A percentile compares a stretch with the other conserved stretches of the same genome.
These are phyloP conservation scores for Crithidia expoeki DNA, from an alignment of 208 protist species.

Conservation along the genomic window DNA sequence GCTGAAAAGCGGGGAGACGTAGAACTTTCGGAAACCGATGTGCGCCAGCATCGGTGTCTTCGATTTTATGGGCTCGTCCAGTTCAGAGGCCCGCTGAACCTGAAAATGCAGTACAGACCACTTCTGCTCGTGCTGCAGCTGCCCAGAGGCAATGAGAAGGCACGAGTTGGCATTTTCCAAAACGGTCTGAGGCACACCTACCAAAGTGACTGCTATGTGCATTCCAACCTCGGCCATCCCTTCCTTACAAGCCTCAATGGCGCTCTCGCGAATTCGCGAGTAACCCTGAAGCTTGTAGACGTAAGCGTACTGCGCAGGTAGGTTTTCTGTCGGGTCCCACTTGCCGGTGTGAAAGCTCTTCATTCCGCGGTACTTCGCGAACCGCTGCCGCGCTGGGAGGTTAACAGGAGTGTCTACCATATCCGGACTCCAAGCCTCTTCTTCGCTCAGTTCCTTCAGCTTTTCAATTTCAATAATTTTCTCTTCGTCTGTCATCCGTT, in stretches of 20 bases:
- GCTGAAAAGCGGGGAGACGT: constrained; percentile 90
- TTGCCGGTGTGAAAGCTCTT: constrained; percentile 89
- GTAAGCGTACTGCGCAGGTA: constrained; percentile 86
- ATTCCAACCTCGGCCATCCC: constrained; percentile 56
- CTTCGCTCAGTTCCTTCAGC: constrained; percentile 76
- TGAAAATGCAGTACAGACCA: constrained; percentile 91
- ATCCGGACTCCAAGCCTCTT: constrained; percentile 86
- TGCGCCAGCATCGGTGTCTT: constrained; percentile 90
- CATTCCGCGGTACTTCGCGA: constrained; percentile 87
- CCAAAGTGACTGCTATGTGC: constrained; percentile 72
- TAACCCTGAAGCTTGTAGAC: constrained; percentile 91
- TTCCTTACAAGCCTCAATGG: constrained; percentile 61
- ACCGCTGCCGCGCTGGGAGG: constrained; percentile 84
- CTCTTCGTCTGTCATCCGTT: constrained; percentile 89
- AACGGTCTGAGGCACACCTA: constrained; percentile 56
- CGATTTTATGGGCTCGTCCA: constrained; percentile 88
- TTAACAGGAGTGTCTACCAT: constrained; percentile 88
- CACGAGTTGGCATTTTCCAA: constrained; percentile 42
- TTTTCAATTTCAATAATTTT: constrained; percentile 67
- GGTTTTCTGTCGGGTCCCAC: constrained; percentile 85
- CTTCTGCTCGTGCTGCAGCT: constrained; percentile 91
- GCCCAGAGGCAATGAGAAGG: constrained; percentile 81
- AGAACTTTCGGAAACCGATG: constrained; percentile 91
- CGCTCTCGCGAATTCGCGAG: constrained; percentile 71
- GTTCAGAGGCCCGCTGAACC: constrained; percentile 67